Evolutionary conservation across 1,284 basidiomycete species (phyloP).

Genomic region (Cutaneotrichosporon spelunceum): DNA sequence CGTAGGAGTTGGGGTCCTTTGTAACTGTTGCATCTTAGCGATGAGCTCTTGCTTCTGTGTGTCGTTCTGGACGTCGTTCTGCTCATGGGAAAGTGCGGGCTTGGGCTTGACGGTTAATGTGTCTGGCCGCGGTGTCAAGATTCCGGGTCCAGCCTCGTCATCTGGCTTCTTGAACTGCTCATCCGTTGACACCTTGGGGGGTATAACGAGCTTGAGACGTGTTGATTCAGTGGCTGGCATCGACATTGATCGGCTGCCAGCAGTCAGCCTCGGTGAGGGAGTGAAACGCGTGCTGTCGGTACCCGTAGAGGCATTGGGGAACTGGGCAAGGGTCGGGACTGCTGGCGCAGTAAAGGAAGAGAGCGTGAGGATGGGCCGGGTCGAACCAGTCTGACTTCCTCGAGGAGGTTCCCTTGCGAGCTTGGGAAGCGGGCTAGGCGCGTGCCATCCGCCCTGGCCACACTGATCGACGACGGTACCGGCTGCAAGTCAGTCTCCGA

Average conservation of each 20-base stretch:
- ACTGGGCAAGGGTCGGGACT: slow-evolving; percentile 1
- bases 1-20: slow-evolving; percentile 10
- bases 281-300: neutral
- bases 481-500: slow-evolving; percentile 26
- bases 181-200: slow-evolving; percentile 20
- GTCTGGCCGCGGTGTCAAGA: slow-evolving; percentile 26
- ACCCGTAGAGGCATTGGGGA: neutral
- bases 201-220: slow-evolving; percentile 43
- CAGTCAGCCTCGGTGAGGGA: neutral
- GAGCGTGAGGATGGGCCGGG: slow-evolving; percentile 34
- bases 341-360: neutral
- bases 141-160: slow-evolving; percentile 24
- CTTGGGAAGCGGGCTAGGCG: slow-evolving; percentile 22
- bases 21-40: slow-evolving; percentile 31
- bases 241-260: neutral
- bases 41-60: slow-evolving; percentile 39
- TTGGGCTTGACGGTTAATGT: neutral
- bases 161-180: slow-evolving; percentile 23
- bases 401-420: slow-evolving; percentile 12
- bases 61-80: slow-evolving; percentile 22
- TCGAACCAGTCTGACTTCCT: slow-evolving; percentile 25
- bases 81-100: slow-evolving; percentile 5
- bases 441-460: slow-evolving; percentile 46
- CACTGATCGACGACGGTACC: slow-evolving; percentile 48
- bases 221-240: neutral